Base-by-base conservation (phyloP, 192 early-diverging fungal species). In the Backusella circina region DNA sequence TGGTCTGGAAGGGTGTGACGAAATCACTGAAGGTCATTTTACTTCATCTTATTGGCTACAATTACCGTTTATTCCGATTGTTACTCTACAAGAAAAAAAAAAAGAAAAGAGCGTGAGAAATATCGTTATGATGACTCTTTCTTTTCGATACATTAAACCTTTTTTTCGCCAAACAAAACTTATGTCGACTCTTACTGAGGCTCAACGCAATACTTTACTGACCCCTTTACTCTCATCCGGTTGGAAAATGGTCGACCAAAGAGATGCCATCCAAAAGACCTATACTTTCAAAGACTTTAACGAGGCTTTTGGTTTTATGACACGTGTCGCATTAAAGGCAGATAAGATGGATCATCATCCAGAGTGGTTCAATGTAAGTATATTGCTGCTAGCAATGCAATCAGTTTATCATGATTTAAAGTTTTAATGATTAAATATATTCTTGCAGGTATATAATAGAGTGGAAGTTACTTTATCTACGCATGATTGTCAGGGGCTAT, bases 311-410 rank as follows among this genome's bases (percentile, higher is more conserved):
- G 92, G 91, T 5, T 99, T 99, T 84, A 99, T 99, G 98, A 89
- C 95, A 10, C 82, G 91, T 13, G 93, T 98, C 7, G 98, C 96
- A 36, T 85, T 97, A 38, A 84, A 85, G 37, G 96, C 96, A 37
- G 98, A 99, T 61, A 96, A 95, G 81, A 87, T 90, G 80, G 94
- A 97, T 75, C 97, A 99, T 82, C 97, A 99, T 75, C 97, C 97
- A 26, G 97, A 98, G 81, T 95, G 93, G 93, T 94, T 94, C 79
- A 95, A 95, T 79, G 90, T 91, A 85, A 72, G 84, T 79, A 33
- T 54, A 47, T 38, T 10, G 21, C 26, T 51, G 10, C 36, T 44
- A 16, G 13, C 5, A 41, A 4, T 4, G 39, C 16, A 41, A 18
- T 66, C 9, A 15, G 18, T 50, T 12, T 23, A 23, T 23, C 7